phyloP scores from a whole-genome alignment of 139 green algal species.

The Raphidocelis subcapitata region DNA sequence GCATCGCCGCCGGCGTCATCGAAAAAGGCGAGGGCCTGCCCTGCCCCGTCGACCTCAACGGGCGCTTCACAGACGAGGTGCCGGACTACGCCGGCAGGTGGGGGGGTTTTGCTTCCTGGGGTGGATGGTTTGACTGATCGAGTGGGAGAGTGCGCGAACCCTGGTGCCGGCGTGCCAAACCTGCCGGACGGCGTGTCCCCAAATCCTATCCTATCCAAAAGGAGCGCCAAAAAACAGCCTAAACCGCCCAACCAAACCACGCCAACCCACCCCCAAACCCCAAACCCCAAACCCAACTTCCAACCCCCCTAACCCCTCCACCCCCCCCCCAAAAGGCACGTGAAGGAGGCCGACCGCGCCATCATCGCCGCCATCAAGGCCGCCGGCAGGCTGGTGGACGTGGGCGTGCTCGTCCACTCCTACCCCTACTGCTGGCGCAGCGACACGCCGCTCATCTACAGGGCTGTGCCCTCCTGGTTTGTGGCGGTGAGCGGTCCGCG shows the following conservation, averaged over 20 bases:
- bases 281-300: too few relatives aligned
- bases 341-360: slow-evolving; percentile 95
- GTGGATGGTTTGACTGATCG: background rate
- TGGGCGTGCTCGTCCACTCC: slow-evolving; percentile 67
- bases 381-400: slow-evolving; percentile 79
- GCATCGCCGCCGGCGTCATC: slow-evolving; percentile 81
- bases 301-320: too few relatives aligned
- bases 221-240: too few relatives aligned
- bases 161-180: too few relatives aligned
- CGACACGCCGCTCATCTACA: slow-evolving; percentile 95
- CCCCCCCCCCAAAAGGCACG: slow-evolving; percentile 47
- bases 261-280: too few relatives aligned
- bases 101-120: slow-evolving; percentile 8
- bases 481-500: slow-evolving; percentile 57
- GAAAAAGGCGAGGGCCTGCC: slow-evolving; percentile 76
- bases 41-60: slow-evolving; percentile 88
- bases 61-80: slow-evolving; percentile 83
- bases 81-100: slow-evolving; percentile 78
- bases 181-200: background rate
- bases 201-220: background rate
- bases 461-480: slow-evolving; percentile 97
- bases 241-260: too few relatives aligned
- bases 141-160: background rate
- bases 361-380: slow-evolving; percentile 87
- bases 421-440: slow-evolving; percentile 99